Percentiles rank a stretch among this genome's conserved stretches.
Conservation (phyloP, 108 stramenopile genomes). For the Skeletonema tropicum region DNA sequence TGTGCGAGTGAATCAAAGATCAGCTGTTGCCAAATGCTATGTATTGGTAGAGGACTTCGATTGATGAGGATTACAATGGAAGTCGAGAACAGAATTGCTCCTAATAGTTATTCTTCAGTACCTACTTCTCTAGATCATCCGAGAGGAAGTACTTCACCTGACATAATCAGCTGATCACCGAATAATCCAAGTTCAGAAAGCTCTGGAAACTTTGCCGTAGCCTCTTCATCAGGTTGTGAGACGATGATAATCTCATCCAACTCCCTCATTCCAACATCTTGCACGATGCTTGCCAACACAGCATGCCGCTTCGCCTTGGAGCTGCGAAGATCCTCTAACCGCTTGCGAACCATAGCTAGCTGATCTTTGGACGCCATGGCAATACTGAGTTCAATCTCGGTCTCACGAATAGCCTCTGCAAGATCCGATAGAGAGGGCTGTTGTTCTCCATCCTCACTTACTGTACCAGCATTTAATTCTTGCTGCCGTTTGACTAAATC, state of each 20-base stretch:
- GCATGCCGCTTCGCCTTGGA: slow-evolving; percentile 70
- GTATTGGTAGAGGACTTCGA: no score
- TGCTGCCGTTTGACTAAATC: slow-evolving; percentile 79
- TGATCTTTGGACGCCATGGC: slow-evolving; percentile 65
- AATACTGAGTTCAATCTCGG: slow-evolving; percentile 82
- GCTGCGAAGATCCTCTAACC: slow-evolving; percentile 55
- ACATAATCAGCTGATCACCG: slow-evolving; percentile 35
- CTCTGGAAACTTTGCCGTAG: slow-evolving; percentile 32
- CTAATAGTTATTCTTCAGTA: no score
- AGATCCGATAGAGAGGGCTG: slow-evolving; percentile 46
- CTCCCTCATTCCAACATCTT: slow-evolving; percentile 83
- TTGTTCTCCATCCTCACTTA: slow-evolving; percentile 5
- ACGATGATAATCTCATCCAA: slow-evolving; percentile 62
- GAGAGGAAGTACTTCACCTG: slow-evolving; percentile 39
- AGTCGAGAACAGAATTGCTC: no score
- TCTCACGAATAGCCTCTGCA: slow-evolving; percentile 65
- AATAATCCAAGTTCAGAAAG: slow-evolving; percentile 44
- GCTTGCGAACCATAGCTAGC: slow-evolving; percentile 58
- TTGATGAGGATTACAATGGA: no score
- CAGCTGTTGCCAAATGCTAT: no score
- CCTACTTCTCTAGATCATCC: slow-evolving; percentile 8
- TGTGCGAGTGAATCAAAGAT: no score
- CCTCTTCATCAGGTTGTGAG: slow-evolving; percentile 17
- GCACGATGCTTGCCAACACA: slow-evolving; percentile 75
- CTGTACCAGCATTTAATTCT: slow-evolving; percentile 31